Percentiles rank a stretch among this genome's conserved stretches.
phyloP scores from a whole-genome alignment of 495 filamentous ascomycete species.

The Aspergillus avenaceus region DNA sequence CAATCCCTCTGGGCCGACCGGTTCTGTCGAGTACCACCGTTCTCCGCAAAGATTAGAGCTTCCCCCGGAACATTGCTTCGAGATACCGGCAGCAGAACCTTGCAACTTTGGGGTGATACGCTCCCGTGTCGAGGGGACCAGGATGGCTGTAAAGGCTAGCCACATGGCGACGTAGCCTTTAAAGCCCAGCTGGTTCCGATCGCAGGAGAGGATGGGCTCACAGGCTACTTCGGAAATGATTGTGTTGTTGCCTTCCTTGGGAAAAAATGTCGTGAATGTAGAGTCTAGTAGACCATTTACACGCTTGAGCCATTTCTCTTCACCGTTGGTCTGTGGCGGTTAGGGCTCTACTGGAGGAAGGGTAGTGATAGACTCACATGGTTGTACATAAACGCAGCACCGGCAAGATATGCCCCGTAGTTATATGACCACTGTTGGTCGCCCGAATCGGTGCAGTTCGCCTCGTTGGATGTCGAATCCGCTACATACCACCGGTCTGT shows the following conservation, averaged over 20 bases:
- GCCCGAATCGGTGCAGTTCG: constrained; percentile 52
- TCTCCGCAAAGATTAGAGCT: constrained; percentile 60
- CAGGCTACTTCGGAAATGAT: constrained; percentile 67
- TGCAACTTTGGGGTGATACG: constrained; percentile 57
- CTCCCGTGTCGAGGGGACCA: constrained; percentile 50
- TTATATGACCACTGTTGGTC: constrained; percentile 64
- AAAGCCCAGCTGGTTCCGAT: constrained; percentile 69
- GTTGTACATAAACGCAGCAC: constrained; percentile 65
- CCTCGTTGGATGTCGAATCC: constrained; percentile 42
- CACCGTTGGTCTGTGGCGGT: constrained; percentile 39
- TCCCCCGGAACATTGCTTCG: constrained; percentile 57
- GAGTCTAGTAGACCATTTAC: constrained; percentile 49
- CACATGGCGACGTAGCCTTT: constrained; percentile 73
- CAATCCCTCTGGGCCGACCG: constrained; percentile 59
- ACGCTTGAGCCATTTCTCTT: constrained; percentile 46
- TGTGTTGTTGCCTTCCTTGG: constrained; percentile 34
- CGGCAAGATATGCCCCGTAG: constrained; percentile 60
- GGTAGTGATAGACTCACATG: constrained; percentile 28
- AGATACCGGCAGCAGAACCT: constrained; percentile 60
- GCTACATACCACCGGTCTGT: constrained; percentile 52
- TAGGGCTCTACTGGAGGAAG: neutral
- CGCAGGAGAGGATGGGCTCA: constrained; percentile 56
- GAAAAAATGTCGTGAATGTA: constrained; percentile 51
- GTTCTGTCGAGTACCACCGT: constrained; percentile 58
- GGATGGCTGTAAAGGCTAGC: constrained; percentile 66